These are phyloP conservation scores for Boeremia lycopersici DNA, from an alignment of 2,329 filamentous ascomycete species.

Conservation along the genomic window DNA sequence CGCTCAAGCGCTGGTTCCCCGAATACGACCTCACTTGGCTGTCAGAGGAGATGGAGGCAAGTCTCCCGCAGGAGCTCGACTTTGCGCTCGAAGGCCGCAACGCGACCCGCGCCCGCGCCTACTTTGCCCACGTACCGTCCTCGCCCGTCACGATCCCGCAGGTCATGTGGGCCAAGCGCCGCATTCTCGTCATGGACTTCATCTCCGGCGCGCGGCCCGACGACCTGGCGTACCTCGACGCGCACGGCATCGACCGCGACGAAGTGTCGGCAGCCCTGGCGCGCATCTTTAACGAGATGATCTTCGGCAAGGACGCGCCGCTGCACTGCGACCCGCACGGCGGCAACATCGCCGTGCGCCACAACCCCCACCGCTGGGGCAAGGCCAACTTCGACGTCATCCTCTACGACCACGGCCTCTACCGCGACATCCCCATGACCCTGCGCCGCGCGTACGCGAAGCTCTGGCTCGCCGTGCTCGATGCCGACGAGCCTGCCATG, in stretches of 20 bases:
- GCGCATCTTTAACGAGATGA: conserved; percentile 99
- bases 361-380: conserved; percentile 66
- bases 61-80: conserved; percentile 88
- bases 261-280: conserved; percentile 92
- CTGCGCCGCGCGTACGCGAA: conserved; percentile 89
- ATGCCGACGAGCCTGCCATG: conserved; percentile 85
- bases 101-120: conserved; percentile 75
- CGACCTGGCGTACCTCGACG: conserved; percentile 84
- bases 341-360: conserved; percentile 90
- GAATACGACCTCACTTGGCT: conserved; percentile 98
- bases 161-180: conserved; percentile 85
- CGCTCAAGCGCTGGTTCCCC: conserved; percentile 90
- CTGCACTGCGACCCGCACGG: conserved; percentile 97
- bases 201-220: conserved; percentile 86
- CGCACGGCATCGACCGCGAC: conserved; percentile 86
- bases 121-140: conserved; percentile 76
- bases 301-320: conserved; percentile 86
- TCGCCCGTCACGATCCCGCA: conserved; percentile 87
- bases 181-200: conserved; percentile 95
- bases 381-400: conserved; percentile 88
- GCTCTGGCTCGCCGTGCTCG: conserved; percentile 95
- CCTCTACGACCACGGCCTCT: conserved; percentile 95
- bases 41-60: conserved; percentile 88
- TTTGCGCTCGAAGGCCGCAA: conserved; percentile 87
- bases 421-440: conserved; percentile 83